Conservation (phyloP, 2,329 filamentous ascomycete genomes). For the Madurella mycetomatis region DNA sequence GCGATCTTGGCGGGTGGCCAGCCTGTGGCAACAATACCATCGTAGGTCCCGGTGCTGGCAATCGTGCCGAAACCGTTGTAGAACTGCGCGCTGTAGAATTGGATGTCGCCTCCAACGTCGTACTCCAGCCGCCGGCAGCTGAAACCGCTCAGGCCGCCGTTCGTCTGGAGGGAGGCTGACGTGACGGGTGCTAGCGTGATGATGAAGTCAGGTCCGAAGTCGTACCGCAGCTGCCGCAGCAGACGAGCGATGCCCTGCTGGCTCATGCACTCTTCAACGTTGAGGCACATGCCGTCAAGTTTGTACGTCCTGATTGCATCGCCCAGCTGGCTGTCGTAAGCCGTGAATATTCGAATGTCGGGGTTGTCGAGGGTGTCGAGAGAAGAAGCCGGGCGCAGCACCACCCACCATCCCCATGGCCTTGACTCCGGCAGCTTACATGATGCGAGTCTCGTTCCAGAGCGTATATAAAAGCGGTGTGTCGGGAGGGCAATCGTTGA, state of each 20-base stretch:
- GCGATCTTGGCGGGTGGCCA: slow-evolving; percentile 73
- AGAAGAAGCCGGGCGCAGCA: slow-evolving; percentile 71
- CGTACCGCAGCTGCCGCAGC: slow-evolving; percentile 57
- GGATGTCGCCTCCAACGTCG: slow-evolving; percentile 60
- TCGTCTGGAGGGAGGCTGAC: slow-evolving; percentile 58
- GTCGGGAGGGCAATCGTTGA: slow-evolving; percentile 75
- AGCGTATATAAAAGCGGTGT: slow-evolving; percentile 64
- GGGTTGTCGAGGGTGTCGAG: slow-evolving; percentile 41
- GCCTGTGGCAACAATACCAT: slow-evolving; percentile 53
- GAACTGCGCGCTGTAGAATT: slow-evolving; percentile 89
- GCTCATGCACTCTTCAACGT: slow-evolving; percentile 69
- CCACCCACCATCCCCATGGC: slow-evolving; percentile 86
- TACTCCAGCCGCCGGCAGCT: slow-evolving; percentile 71
- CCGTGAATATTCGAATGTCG: slow-evolving; percentile 55
- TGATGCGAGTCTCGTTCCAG: slow-evolving; percentile 70
- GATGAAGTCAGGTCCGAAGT: slow-evolving; percentile 64
- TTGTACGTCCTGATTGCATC: slow-evolving; percentile 52
- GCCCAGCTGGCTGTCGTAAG: slow-evolving; percentile 62
- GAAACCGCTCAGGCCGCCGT: slow-evolving; percentile 72
- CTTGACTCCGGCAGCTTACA: slow-evolving; percentile 71
- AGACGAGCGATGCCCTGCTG: slow-evolving; percentile 57
- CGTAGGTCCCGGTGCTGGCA: slow-evolving; percentile 43
- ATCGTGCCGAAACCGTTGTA: slow-evolving; percentile 81
- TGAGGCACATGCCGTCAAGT: slow-evolving; percentile 65
- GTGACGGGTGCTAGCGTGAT: slow-evolving; percentile 76